Percentiles rank a stretch among this genome's conserved stretches.
These are phyloP conservation scores for Xylariaceae sp. DNA, from an alignment of 2,329 filamentous ascomycete species.

Conservation along the genomic window DNA sequence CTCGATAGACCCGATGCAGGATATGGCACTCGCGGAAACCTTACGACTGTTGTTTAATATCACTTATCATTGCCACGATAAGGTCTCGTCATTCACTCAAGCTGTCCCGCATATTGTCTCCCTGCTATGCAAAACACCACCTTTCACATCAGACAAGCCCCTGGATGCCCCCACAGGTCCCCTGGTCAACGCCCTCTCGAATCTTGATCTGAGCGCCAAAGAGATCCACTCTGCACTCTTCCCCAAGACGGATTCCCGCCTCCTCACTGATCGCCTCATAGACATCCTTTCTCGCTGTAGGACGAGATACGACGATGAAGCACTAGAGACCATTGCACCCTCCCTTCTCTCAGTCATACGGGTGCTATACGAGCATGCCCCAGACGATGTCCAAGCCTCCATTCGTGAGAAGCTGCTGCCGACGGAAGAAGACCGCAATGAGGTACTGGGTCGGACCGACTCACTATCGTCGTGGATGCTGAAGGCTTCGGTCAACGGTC, in stretches of 20 bases:
- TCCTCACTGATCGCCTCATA: slow-evolving; percentile 62
- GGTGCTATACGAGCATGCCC: slow-evolving; percentile 66
- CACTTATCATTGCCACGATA: slow-evolving; percentile 66
- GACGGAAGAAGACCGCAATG: slow-evolving; percentile 67
- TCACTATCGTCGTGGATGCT: slow-evolving; percentile 74
- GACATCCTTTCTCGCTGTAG: slow-evolving; percentile 66
- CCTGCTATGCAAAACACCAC: slow-evolving; percentile 56
- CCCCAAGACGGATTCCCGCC: slow-evolving; percentile 57
- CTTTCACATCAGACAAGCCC: slow-evolving; percentile 58
- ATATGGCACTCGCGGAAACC: slow-evolving; percentile 78
- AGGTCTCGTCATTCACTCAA: slow-evolving; percentile 58
- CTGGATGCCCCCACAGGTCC: slow-evolving; percentile 68
- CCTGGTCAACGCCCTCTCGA: slow-evolving; percentile 76
- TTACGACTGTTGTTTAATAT: slow-evolving; percentile 89
- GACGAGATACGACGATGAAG: slow-evolving; percentile 57
- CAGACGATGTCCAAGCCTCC: slow-evolving; percentile 54
- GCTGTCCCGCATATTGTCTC: slow-evolving; percentile 67
- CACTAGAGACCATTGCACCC: slow-evolving; percentile 69
- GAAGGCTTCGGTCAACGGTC: slow-evolving; percentile 69
- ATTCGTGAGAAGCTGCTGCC: slow-evolving; percentile 71
- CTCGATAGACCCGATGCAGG: slow-evolving; percentile 57
- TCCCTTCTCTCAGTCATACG: slow-evolving; percentile 73
- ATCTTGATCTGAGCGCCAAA: slow-evolving; percentile 64
- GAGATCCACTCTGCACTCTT: slow-evolving; percentile 58
- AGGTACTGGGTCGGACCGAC: slow-evolving; percentile 71